phyloP scores from a whole-genome alignment of 768 basidiomycete genomes.

The Phaffia tasmanica region DNA sequence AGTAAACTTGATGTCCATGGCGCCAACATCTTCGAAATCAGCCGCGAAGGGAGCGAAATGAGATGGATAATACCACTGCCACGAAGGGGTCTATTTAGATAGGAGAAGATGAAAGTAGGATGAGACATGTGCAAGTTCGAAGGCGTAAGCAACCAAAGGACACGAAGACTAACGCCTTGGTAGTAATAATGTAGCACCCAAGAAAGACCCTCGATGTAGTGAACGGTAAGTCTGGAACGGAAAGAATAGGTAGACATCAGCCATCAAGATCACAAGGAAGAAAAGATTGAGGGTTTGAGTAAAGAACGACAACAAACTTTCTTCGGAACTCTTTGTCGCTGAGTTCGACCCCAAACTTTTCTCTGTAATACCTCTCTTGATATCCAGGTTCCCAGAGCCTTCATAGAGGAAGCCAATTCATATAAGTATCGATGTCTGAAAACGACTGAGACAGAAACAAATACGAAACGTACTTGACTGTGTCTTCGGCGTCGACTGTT shows the following conservation, averaged over 20 bases:
- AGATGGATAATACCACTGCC: constrained; percentile 98
- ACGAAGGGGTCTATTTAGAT: constrained; percentile 46
- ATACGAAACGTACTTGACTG: constrained; percentile 58
- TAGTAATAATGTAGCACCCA: constrained; percentile 99
- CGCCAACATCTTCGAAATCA: constrained; percentile 66
- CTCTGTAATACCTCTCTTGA: constrained; percentile 81
- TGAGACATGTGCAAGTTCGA: neutral
- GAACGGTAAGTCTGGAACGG: constrained; percentile 53
- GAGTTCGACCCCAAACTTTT: constrained; percentile 73
- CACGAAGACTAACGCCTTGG: constrained; percentile 63
- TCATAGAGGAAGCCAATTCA: constrained; percentile 1
- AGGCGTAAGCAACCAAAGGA: constrained; percentile 10
- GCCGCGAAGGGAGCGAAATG: constrained; percentile 97
- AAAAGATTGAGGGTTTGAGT: neutral
- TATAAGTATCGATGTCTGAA: neutral
- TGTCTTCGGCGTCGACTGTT: constrained; percentile 86
- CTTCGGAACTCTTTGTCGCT: constrained; percentile 62
- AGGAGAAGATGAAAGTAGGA: constrained; percentile 13
- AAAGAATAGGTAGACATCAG: neutral
- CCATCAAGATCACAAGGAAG: neutral
- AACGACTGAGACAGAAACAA: neutral
- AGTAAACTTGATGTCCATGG: constrained; percentile 68
- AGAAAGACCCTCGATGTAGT: constrained; percentile 84
- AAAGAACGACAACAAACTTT: constrained; percentile 45
- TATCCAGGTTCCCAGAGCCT: constrained; percentile 97